Conservation (phyloP, 2,329 filamentous ascomycete species). For the Byssothecium circinans region DNA sequence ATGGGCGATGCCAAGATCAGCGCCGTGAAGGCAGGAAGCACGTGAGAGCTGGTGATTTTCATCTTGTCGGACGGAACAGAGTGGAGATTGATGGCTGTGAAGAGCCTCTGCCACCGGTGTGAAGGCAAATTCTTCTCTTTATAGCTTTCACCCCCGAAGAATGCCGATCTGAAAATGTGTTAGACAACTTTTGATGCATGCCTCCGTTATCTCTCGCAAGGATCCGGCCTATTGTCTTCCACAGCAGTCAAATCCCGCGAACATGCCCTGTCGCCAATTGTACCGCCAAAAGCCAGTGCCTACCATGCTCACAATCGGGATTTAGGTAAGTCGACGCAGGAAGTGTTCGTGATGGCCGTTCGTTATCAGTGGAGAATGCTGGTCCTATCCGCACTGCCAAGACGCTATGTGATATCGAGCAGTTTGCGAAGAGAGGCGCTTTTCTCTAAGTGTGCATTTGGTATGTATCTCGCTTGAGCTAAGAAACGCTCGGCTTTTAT, state of each 20-base stretch:
- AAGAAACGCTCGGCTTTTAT: background rate
- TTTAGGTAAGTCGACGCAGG: slow-evolving; percentile 11
- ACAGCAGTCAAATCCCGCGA: background rate
- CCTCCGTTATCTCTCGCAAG: background rate
- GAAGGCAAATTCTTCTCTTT: background rate
- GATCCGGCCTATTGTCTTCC: background rate
- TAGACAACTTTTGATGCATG: background rate
- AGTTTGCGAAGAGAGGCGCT: slow-evolving; percentile 3
- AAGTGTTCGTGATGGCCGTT: slow-evolving; percentile 4
- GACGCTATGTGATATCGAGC: slow-evolving; percentile 1
- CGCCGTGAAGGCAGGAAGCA: slow-evolving; percentile 23
- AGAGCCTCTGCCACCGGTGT: background rate
- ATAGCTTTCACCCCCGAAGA: background rate
- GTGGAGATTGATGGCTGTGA: background rate
- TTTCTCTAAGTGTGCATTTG: background rate
- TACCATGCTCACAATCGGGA: background rate
- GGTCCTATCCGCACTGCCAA: slow-evolving; percentile 9
- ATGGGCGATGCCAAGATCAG: slow-evolving; percentile 27
- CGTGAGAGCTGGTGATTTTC: slow-evolving; percentile 18
- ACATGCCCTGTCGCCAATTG: background rate
- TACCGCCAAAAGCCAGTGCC: background rate
- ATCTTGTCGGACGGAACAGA: slow-evolving; percentile 16
- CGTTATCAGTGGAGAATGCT: slow-evolving; percentile 12
- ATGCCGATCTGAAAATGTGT: background rate
- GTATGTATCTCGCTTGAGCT: background rate